Conservation (phyloP, 2,329 filamentous ascomycete species). For the Sordariomycetes sp. region DNA sequence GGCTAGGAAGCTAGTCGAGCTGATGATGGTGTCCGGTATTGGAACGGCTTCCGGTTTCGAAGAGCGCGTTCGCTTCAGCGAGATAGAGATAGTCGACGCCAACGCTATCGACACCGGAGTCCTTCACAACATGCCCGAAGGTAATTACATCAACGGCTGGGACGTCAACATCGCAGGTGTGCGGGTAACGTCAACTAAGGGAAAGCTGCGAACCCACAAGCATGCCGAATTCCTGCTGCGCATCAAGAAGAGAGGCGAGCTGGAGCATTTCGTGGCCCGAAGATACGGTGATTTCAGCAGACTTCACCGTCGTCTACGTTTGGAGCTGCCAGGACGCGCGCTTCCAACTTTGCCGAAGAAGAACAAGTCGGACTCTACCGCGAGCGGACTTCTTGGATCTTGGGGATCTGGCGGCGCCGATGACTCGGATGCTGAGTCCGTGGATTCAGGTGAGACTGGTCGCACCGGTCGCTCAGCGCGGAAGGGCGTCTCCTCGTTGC, state of each 20-base stretch:
- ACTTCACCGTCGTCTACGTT: slow-evolving; percentile 69
- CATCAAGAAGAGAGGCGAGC: slow-evolving; percentile 67
- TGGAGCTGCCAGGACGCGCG: slow-evolving; percentile 84
- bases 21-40: slow-evolving; percentile 99
- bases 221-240: slow-evolving; percentile 91
- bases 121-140: slow-evolving; percentile 78
- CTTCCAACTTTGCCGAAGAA: slow-evolving; percentile 82
- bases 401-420: slow-evolving; percentile 45
- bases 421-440: slow-evolving; percentile 66
- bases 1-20: slow-evolving; percentile 88
- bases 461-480: slow-evolving; percentile 26
- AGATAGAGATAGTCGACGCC: slow-evolving; percentile 92
- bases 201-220: slow-evolving; percentile 81
- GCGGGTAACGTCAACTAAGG: slow-evolving; percentile 68
- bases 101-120: slow-evolving; percentile 87
- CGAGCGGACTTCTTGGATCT: slow-evolving; percentile 44
- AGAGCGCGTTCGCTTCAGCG: slow-evolving; percentile 90
- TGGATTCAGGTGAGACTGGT: slow-evolving; percentile 72
- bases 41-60: slow-evolving; percentile 95
- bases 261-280: slow-evolving; percentile 72
- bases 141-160: slow-evolving; percentile 90
- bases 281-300: slow-evolving; percentile 82
- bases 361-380: slow-evolving; percentile 71
- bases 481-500: slow-evolving; percentile 7
- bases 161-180: slow-evolving; percentile 93